Evolutionary conservation across 2,329 filamentous ascomycete genomes (phyloP), one percentile per base, ranked within the genome.

Genomic region (Diplodia mutila): DNA sequence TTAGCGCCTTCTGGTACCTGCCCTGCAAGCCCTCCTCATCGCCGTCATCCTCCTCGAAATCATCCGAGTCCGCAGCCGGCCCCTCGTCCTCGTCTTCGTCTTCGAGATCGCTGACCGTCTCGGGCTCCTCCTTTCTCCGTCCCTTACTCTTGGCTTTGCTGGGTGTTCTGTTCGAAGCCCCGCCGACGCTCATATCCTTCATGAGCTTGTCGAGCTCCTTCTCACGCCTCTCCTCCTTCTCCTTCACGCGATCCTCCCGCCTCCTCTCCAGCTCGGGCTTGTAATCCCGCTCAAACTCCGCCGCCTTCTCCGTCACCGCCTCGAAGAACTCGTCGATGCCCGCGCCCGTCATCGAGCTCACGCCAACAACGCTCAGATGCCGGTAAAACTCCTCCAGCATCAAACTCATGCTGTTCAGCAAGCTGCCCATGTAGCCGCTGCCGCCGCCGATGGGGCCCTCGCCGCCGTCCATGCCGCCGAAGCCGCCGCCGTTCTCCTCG

Each of bases 351-450:
- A 97, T 94, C 8, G 93, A 91, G 72, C 92, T 97, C 14, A 99
- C 96, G 0, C 91, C 93, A 0, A 99, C 94, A 9, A 99, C 92
- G 75, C 89, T 96, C 39, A 99, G 83, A 75, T 98, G 93, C 48
- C 92, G 90, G 80, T 99, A 99, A 76, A 99, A 99, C 78, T 99
- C 95, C 75, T 99, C 95, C 39, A 99, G 84, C 86, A 99, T 93
- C 69, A 98, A 83, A 75, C 93, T 97, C 95, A 99, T 99, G 75
- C 93, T 97, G 84, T 97, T 98, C 64, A 99, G 85, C 66, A 98
- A 82, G 71, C 91, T 96, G 66, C 92, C 91, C 95, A 99, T 98
- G 82, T 99, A 99, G 16, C 95, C 95, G 72, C 90, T 95, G 12
- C 93, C 93, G 5, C 76, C 78, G 4, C 89, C 87, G 12, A 87